A percentile compares a stretch with the other conserved stretches of the same genome.
phyloP scores from a whole-genome alignment of 2,329 filamentous ascomycete species.

The Pseudopithomyces maydicus region DNA sequence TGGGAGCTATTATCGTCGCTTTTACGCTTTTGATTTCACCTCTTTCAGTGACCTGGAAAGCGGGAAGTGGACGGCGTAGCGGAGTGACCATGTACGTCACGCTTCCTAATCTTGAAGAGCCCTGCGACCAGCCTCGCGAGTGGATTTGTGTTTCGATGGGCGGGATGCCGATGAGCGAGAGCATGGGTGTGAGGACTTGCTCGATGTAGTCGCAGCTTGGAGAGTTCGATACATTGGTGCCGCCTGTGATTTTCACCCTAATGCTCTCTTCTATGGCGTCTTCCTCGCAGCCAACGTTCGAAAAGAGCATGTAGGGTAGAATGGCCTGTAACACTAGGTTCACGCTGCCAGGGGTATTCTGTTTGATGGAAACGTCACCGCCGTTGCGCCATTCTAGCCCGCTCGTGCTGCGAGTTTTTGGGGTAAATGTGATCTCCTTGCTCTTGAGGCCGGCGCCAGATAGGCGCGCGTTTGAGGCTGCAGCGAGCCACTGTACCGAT shows the following conservation, averaged over 20 bases:
- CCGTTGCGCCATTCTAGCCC: background rate
- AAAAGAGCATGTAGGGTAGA: conserved; percentile 61
- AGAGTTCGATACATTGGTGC: conserved; percentile 62
- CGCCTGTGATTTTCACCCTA: conserved; percentile 57
- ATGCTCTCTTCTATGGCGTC: conserved; percentile 16
- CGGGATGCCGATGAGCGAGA: conserved; percentile 57
- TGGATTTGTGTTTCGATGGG: conserved; percentile 49
- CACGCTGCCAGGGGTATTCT: conserved; percentile 55
- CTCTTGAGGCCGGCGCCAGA: conserved; percentile 50
- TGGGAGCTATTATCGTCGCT: conserved; percentile 48
- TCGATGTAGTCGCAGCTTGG: conserved; percentile 62
- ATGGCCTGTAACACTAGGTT: conserved; percentile 64
- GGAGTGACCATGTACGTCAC: conserved; percentile 57
- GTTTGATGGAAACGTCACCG: conserved; percentile 42
- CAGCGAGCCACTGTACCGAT: conserved; percentile 58
- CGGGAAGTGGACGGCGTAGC: conserved; percentile 37
- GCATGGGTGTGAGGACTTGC: conserved; percentile 61
- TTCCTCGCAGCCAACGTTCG: background rate
- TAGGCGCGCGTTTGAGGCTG: conserved; percentile 53
- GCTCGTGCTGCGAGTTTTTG: background rate
- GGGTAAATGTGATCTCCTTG: conserved; percentile 48
- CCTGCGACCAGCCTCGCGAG: conserved; percentile 60
- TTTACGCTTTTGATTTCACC: conserved; percentile 32
- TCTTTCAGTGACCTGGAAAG: conserved; percentile 42
- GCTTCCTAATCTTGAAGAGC: conserved; percentile 52